Conservation (phyloP, 1,284 basidiomycete genomes). For the Cutaneotrichosporon sp. region DNA sequence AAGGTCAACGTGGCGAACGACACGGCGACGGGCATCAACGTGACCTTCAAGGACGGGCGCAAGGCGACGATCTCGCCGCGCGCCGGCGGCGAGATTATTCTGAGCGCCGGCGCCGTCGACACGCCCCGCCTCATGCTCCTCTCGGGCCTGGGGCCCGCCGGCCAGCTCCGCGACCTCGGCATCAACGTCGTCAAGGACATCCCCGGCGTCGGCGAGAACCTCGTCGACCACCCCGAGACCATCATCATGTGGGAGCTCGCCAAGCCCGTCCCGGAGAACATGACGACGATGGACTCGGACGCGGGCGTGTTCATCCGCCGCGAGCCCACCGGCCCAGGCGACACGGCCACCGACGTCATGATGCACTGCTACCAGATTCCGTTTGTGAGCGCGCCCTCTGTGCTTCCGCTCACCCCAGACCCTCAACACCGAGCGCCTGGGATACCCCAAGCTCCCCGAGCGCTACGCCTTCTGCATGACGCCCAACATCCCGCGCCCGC, state of each 20-base stretch:
- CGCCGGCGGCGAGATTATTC: conserved; percentile 48
- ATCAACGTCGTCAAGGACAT: conserved; percentile 57
- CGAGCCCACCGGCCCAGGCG: conserved; percentile 12
- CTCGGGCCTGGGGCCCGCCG: conserved; percentile 65
- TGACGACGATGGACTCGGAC: conserved; percentile 28
- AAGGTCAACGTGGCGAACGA: conserved; percentile 21
- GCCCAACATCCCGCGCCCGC: conserved; percentile 27
- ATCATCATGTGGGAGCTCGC: conserved; percentile 29
- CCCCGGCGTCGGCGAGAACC: conserved; percentile 66
- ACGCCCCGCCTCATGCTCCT: conserved; percentile 65
- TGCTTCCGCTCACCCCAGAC: conserved; percentile 1
- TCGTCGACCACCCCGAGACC: conserved; percentile 62
- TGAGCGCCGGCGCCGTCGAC: conserved; percentile 61
- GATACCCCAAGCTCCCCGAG: conserved; percentile 19
- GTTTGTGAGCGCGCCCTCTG: conserved; percentile 7
- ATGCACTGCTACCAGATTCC: conserved; percentile 32
- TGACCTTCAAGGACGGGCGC: conserved; percentile 23
- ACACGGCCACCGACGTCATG: conserved; percentile 25
- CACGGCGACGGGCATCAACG: conserved; percentile 23
- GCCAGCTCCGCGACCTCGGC: conserved; percentile 60
- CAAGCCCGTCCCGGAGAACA: conserved; percentile 22
- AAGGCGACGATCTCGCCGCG: conserved; percentile 50
- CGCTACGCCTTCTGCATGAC: conserved; percentile 30
- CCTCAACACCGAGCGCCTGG: conserved; percentile 26
- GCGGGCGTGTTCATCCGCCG: conserved; percentile 26